A percentile compares a stretch with the other conserved stretches of the same genome.
Evolutionary conservation across 495 filamentous ascomycete species (phyloP).

Genomic region (Podospora didyma): DNA sequence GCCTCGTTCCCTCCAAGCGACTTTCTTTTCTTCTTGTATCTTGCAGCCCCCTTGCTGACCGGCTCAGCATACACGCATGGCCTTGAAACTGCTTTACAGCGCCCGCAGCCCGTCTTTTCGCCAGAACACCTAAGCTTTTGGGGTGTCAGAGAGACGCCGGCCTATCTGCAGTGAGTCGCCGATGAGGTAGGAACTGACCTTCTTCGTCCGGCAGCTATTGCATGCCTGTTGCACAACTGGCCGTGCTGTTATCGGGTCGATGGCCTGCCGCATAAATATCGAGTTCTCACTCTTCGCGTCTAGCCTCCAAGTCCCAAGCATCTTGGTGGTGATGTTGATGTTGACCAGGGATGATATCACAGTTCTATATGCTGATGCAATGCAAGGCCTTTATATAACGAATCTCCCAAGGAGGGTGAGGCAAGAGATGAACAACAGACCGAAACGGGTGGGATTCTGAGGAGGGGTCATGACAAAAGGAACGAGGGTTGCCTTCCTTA

Average conservation of each 20-base stretch:
- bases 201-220: slow-evolving; percentile 19
- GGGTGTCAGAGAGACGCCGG: background rate
- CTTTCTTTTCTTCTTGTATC: background rate
- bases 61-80: slow-evolving; percentile 7
- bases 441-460: too few species aligned
- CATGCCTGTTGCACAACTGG: slow-evolving; percentile 19
- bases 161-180: background rate
- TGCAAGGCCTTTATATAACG: too few species aligned
- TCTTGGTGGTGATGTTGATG: background rate
- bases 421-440: too few species aligned
- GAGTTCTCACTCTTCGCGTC: slow-evolving; percentile 13
- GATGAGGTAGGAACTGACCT: slow-evolving; percentile 5
- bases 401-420: too few species aligned
- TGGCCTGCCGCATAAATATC: slow-evolving; percentile 14
- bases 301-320: slow-evolving; percentile 19
- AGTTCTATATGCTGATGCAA: too few species aligned
- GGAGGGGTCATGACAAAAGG: too few species aligned
- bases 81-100: slow-evolving; percentile 10
- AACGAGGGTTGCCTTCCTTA: too few species aligned
- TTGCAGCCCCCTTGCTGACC: slow-evolving; percentile 3
- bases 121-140: slow-evolving; percentile 14
- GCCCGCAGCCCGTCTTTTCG: slow-evolving; percentile 18
- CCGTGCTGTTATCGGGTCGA: slow-evolving; percentile 17
- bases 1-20: background rate
- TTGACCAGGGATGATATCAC: background rate